Conservation (phyloP, 371 early-diverging fungal genomes). For the Mycotypha africana region DNA sequence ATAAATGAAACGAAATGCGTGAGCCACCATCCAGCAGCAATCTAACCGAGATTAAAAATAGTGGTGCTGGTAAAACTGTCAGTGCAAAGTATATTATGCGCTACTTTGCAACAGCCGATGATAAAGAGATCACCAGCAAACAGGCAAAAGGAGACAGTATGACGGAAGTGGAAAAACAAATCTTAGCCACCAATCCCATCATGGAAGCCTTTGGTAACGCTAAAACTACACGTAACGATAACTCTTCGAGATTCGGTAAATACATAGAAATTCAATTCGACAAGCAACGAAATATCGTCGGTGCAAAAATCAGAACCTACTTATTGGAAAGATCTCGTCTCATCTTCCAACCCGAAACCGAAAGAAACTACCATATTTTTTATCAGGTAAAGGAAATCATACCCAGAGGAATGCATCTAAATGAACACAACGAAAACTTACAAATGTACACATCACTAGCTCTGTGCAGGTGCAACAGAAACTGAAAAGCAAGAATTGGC, state of each 20-base stretch:
- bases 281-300: slow-evolving; percentile 78
- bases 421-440: background rate
- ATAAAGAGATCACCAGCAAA: slow-evolving; percentile 44
- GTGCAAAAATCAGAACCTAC: slow-evolving; percentile 96
- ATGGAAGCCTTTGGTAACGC: slow-evolving; percentile 99
- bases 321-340: slow-evolving; percentile 96
- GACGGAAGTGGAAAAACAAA: slow-evolving; percentile 80
- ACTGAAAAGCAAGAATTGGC: slow-evolving; percentile 74
- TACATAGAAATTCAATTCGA: slow-evolving; percentile 93
- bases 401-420: background rate
- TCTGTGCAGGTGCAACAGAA: slow-evolving; percentile 83
- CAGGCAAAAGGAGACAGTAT: slow-evolving; percentile 41
- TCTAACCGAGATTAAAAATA: no score
- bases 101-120: slow-evolving; percentile 93
- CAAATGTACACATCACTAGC: slow-evolving; percentile 26
- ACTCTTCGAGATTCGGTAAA: slow-evolving; percentile 98
- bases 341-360: slow-evolving; percentile 88
- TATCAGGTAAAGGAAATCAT: slow-evolving; percentile 70
- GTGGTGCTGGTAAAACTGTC: slow-evolving; percentile 95
- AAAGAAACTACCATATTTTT: slow-evolving; percentile 99
- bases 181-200: slow-evolving; percentile 95
- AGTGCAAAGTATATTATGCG: slow-evolving; percentile 97
- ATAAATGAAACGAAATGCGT: background rate
- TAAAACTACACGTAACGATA: slow-evolving; percentile 98
- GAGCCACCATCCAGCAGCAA: background rate